Evolutionary conservation across 768 basidiomycete species (phyloP).

Genomic region (Porpolomopsis calyptriformis): DNA sequence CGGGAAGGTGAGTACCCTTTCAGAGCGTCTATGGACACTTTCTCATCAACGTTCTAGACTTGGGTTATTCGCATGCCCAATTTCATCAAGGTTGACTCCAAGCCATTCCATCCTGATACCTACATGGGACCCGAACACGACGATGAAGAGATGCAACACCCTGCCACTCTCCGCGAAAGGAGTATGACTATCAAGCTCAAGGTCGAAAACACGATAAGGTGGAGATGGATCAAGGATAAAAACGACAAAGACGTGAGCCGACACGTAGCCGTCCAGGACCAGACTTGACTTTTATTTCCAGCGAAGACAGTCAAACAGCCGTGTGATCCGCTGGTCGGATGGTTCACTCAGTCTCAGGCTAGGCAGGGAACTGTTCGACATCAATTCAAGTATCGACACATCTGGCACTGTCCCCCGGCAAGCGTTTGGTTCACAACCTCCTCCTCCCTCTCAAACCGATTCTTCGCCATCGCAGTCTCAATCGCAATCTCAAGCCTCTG

Average conservation of each 20-base stretch:
- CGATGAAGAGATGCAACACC: slow-evolving; percentile 47
- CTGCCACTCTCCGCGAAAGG: slow-evolving; percentile 58
- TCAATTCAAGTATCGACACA: slow-evolving; percentile 68
- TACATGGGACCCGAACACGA: slow-evolving; percentile 80
- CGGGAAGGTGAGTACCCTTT: slow-evolving; percentile 50
- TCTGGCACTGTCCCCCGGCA: slow-evolving; percentile 58
- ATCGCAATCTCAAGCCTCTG: slow-evolving; percentile 25
- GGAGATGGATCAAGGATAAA: slow-evolving; percentile 84
- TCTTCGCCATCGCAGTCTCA: slow-evolving; percentile 30
- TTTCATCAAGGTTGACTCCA: slow-evolving; percentile 81
- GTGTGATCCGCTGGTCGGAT: slow-evolving; percentile 93
- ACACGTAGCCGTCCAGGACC: not conserved
- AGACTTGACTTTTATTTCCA: slow-evolving; percentile 22
- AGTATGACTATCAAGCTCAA: slow-evolving; percentile 79
- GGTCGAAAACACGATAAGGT: slow-evolving; percentile 90
- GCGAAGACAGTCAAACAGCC: slow-evolving; percentile 82
- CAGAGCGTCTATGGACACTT: not conserved
- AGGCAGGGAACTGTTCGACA: slow-evolving; percentile 91
- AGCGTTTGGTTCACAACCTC: slow-evolving; percentile 35
- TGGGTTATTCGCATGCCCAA: slow-evolving; percentile 95
- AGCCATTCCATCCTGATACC: slow-evolving; percentile 81
- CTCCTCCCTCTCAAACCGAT: slow-evolving; percentile 6
- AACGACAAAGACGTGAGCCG: slow-evolving; percentile 61
- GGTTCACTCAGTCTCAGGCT: slow-evolving; percentile 83
- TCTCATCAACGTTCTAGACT: slow-evolving; percentile 35